Percentiles rank a stretch among this genome's conserved stretches.
These are phyloP conservation scores for Auricularia auricula-judae DNA, from an alignment of 768 basidiomycete genomes.

Conservation along the genomic window DNA sequence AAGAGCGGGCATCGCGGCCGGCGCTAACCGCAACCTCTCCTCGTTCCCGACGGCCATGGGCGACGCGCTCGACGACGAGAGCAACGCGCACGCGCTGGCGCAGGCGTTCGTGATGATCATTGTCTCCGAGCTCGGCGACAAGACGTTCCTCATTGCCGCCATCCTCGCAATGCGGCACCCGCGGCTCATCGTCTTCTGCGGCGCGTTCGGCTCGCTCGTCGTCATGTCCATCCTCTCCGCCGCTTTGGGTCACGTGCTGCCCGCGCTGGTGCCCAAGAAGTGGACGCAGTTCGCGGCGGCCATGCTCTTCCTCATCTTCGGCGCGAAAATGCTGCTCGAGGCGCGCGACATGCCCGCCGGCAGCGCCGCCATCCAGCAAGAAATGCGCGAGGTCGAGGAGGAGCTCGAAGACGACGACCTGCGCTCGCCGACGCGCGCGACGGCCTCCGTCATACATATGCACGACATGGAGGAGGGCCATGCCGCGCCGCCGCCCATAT, in stretches of 20 bases:
- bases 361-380: constrained; percentile 76
- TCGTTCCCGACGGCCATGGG: constrained; percentile 15
- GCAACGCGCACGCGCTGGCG: constrained; percentile 41
- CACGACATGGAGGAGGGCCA: constrained; percentile 67
- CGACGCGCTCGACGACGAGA: constrained; percentile 33
- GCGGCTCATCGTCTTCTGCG: constrained; percentile 70
- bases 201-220: constrained; percentile 78
- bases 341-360: constrained; percentile 69
- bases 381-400: constrained; percentile 92
- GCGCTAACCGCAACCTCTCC: no score
- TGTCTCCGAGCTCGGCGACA: constrained; percentile 90
- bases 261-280: constrained; percentile 63
- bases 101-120: constrained; percentile 89
- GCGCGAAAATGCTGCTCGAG: constrained; percentile 80
- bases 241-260: constrained; percentile 83
- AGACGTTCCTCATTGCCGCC: constrained; percentile 82
- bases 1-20: no score
- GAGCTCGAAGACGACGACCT: constrained; percentile 77
- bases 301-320: constrained; percentile 82
- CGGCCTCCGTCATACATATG: constrained; percentile 42
- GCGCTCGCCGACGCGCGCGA: constrained; percentile 25
- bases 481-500: background rate
- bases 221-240: constrained; percentile 93
- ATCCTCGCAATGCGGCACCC: constrained; percentile 79
- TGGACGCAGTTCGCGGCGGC: constrained; percentile 70